These are phyloP conservation scores for Eucalyptus cloeziana DNA, from an alignment of 345 rosid genomes.

Conservation along the genomic window DNA sequence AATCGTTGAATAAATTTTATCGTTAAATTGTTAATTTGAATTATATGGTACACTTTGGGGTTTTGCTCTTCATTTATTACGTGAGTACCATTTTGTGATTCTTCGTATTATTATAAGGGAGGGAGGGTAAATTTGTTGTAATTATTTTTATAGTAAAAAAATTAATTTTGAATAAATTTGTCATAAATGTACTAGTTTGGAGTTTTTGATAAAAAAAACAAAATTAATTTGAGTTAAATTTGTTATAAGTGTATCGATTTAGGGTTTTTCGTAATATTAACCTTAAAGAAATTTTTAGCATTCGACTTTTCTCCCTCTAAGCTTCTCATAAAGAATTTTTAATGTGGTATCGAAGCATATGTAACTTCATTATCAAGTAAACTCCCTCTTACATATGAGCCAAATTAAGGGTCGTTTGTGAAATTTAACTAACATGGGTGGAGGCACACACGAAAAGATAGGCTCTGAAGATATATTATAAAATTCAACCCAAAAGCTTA, in stretches of 20 bases:
- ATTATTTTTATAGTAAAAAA: too few species aligned
- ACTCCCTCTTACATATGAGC: rapidly evolving
- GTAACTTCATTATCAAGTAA: not conserved
- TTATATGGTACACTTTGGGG: rapidly evolving
- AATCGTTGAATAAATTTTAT: rapidly evolving
- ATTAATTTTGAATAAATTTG: too few species aligned
- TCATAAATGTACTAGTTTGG: rapidly evolving
- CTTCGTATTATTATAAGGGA: rapidly evolving
- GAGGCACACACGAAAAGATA: not conserved
- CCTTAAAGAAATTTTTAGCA: too few species aligned
- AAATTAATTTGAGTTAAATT: too few species aligned
- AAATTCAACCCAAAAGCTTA: rapidly evolving
- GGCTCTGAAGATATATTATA: not conserved
- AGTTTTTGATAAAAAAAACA: rapidly evolving
- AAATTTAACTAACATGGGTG: not conserved
- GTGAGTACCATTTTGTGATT: rapidly evolving
- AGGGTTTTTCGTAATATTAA: too few species aligned
- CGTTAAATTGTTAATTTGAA: rapidly evolving
- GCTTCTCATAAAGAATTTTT: not conserved
- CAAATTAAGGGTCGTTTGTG: not conserved
- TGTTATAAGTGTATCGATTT: too few species aligned
- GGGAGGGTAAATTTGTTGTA: rapidly evolving
- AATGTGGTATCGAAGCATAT: rapidly evolving
- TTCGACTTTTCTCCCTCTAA: not conserved
- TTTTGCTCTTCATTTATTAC: rapidly evolving